These are phyloP conservation scores for Erythrophleum ivorense DNA, from an alignment of 331 rosid genomes.

Conservation along the genomic window DNA sequence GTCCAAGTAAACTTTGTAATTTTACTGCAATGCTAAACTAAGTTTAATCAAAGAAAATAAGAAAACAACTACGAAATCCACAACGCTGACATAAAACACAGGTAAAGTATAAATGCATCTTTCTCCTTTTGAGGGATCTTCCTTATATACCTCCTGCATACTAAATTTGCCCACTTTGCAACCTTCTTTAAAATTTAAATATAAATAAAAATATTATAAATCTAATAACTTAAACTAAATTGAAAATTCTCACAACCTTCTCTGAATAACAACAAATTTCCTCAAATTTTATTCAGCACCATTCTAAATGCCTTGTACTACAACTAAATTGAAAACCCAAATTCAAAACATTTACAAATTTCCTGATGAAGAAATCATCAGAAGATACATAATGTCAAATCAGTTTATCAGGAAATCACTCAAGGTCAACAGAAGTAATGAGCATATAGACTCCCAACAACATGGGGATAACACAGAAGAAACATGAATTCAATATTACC, in stretches of 20 bases:
- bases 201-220: not conserved
- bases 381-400: not conserved
- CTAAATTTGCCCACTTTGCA: not conserved
- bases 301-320: constrained; percentile 26
- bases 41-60: not conserved
- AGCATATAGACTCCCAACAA: constrained; percentile 7
- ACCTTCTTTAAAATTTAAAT: not conserved
- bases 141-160: not conserved
- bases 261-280: not conserved
- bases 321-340: constrained; percentile 29
- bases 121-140: not conserved
- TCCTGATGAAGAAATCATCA: not conserved
- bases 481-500: constrained; percentile 53
- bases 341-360: not conserved
- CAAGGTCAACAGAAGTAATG: not conserved
- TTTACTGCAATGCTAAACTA: not conserved
- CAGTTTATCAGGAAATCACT: not conserved
- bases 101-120: not conserved
- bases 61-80: not conserved
- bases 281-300: not conserved
- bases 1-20: not conserved
- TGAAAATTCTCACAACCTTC: not conserved
- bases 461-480: constrained; percentile 18
- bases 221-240: not conserved
- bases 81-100: not conserved